Evolutionary conservation across 1,284 basidiomycete genomes (phyloP).

Genomic region (Ustilago trichophora): DNA sequence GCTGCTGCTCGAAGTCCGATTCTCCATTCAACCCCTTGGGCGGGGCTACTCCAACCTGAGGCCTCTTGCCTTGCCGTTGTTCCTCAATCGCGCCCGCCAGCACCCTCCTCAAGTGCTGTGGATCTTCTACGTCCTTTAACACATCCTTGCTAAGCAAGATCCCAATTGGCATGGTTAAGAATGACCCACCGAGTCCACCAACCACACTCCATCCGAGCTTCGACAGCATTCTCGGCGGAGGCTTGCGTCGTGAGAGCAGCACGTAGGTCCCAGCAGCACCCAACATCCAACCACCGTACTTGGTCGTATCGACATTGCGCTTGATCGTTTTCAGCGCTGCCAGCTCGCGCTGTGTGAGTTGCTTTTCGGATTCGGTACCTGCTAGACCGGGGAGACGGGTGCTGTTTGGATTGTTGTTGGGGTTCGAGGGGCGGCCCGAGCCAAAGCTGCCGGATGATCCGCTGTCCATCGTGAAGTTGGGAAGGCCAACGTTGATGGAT

Average conservation of each 20-base stretch:
- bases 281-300: slow-evolving; percentile 44
- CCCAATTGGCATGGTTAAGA: slow-evolving; percentile 39
- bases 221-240: slow-evolving; percentile 14
- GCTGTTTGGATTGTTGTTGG: neutral
- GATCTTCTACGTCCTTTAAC: slow-evolving; percentile 44
- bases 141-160: slow-evolving; percentile 19
- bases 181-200: slow-evolving; percentile 30
- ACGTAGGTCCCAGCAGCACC: slow-evolving; percentile 33
- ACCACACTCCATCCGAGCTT: slow-evolving; percentile 27
- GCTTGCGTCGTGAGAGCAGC: slow-evolving; percentile 27
- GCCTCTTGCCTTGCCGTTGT: slow-evolving; percentile 22
- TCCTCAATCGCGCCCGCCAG: slow-evolving; percentile 38
- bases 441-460: slow-evolving; percentile 5
- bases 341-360: slow-evolving; percentile 42
- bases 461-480: neutral
- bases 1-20: slow-evolving; percentile 12
- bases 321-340: slow-evolving; percentile 38
- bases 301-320: slow-evolving; percentile 39
- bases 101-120: slow-evolving; percentile 39
- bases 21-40: slow-evolving; percentile 36
- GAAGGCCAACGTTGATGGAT: neutral
- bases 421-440: neutral
- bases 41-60: slow-evolving; percentile 30
- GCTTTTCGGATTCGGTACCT: slow-evolving; percentile 39
- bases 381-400: slow-evolving; percentile 31